phyloP scores from a whole-genome alignment of 2,329 filamentous ascomycete species.

The Penicillium sp. region DNA sequence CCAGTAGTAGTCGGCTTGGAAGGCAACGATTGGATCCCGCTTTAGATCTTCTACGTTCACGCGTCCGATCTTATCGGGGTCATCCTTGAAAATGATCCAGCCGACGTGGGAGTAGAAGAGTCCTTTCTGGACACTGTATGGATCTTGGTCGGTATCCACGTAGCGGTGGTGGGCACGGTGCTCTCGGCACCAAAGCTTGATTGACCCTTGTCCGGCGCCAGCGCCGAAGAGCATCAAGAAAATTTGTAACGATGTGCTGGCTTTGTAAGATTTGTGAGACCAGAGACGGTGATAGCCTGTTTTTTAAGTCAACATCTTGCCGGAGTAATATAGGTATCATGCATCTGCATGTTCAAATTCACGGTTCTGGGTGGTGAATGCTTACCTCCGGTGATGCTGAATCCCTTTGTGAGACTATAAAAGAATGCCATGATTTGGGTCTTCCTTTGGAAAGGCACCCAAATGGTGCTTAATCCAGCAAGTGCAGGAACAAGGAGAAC shows the following conservation, averaged over 20 bases:
- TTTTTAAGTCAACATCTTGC: neutral
- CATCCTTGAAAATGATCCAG: conserved; percentile 88
- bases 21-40: conserved; percentile 76
- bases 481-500: neutral
- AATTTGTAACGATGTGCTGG: neutral
- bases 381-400: neutral
- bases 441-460: neutral
- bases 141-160: conserved; percentile 85
- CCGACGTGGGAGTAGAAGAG: conserved; percentile 77
- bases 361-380: neutral
- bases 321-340: neutral
- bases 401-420: neutral
- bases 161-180: conserved; percentile 85
- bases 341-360: neutral
- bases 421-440: neutral
- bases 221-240: conserved; percentile 56
- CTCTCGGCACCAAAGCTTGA: conserved; percentile 80
- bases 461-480: neutral
- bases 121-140: conserved; percentile 83
- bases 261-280: neutral
- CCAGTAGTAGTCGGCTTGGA: conserved; percentile 79
- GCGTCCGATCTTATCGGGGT: conserved; percentile 69
- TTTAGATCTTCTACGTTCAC: conserved; percentile 84
- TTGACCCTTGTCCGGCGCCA: conserved; percentile 77
- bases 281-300: neutral